A percentile compares a stretch with the other conserved stretches of the same genome.
Evolutionary conservation across 75 land plant species (phyloP).

Genomic region (Selaginella moellendorffii): DNA sequence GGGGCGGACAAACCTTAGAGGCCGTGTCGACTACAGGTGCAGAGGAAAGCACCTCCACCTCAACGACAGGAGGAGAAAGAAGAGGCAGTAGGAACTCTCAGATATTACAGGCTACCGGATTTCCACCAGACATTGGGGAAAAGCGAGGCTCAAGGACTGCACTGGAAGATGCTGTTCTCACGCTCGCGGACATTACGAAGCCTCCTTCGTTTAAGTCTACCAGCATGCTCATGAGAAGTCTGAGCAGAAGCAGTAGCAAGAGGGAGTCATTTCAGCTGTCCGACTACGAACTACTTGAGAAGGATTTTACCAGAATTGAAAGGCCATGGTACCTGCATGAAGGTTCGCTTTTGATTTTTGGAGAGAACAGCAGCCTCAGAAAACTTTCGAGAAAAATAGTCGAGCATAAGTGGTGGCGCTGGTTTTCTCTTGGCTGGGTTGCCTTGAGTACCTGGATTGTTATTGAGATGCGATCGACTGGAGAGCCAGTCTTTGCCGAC

Average conservation of each 20-base stretch:
- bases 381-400: not conserved
- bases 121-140: slow-evolving; percentile 12
- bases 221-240: slow-evolving; percentile 1
- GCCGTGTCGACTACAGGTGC: no score
- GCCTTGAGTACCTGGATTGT: not conserved
- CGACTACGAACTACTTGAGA: slow-evolving; percentile 22
- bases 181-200: not conserved
- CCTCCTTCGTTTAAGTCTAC: not conserved
- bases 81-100: no score
- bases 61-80: no score
- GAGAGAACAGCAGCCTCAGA: slow-evolving; percentile 4
- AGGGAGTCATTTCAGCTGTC: slow-evolving; percentile 16
- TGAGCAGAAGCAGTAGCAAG: not conserved
- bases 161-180: slow-evolving; percentile 19
- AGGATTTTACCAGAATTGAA: not conserved
- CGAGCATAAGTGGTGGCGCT: not conserved
- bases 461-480: not conserved
- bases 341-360: slow-evolving; percentile 18
- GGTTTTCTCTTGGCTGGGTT: not conserved
- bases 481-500: not conserved
- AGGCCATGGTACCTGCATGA: slow-evolving; percentile 24
- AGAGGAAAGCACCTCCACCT: no score
- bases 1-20: no score
- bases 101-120: no score
- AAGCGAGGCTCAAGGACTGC: slow-evolving; percentile 14